Percentiles rank a stretch among this genome's conserved stretches.
These are phyloP conservation scores for Plectosphaerella sp. DNA, from an alignment of 2,329 filamentous ascomycete genomes.

Conservation along the genomic window DNA sequence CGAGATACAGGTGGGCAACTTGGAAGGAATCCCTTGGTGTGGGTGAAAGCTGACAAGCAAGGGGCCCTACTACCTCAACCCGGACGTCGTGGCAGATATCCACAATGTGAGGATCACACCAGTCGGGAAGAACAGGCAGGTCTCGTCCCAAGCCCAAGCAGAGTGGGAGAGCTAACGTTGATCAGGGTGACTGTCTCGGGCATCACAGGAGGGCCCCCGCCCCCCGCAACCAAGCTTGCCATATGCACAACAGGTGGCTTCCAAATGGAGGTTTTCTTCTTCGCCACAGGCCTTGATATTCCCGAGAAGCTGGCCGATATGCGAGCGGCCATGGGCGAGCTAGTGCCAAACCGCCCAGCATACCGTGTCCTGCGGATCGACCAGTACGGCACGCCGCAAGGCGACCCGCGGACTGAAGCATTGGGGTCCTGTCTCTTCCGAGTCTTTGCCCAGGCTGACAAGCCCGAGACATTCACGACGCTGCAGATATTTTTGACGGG, in stretches of 20 bases:
- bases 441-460: slow-evolving; percentile 30
- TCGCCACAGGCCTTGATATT: slow-evolving; percentile 15
- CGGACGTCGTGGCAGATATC: slow-evolving; percentile 40
- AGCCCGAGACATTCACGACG: slow-evolving; percentile 12
- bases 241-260: slow-evolving; percentile 31
- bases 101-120: slow-evolving; percentile 27
- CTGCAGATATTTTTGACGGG: slow-evolving; percentile 21
- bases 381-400: slow-evolving; percentile 17
- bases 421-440: slow-evolving; percentile 35
- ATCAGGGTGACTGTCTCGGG: slow-evolving; percentile 28
- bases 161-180: no score
- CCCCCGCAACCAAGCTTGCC: slow-evolving; percentile 32
- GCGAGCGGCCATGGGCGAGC: slow-evolving; percentile 12
- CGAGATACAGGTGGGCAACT: slow-evolving; percentile 33
- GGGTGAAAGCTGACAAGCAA: no score
- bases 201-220: slow-evolving; percentile 30
- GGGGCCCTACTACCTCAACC: slow-evolving; percentile 41
- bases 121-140: slow-evolving; percentile 15
- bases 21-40: no score
- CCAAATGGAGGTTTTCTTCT: slow-evolving; percentile 26
- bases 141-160: no score
- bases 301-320: slow-evolving; percentile 20
- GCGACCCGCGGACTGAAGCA: slow-evolving; percentile 23
- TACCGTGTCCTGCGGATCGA: slow-evolving; percentile 23
- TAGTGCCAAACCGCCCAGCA: slow-evolving; percentile 17